Evolutionary conservation across 257 asterid species (phyloP).

Genomic region (Solanum etuberosum): DNA sequence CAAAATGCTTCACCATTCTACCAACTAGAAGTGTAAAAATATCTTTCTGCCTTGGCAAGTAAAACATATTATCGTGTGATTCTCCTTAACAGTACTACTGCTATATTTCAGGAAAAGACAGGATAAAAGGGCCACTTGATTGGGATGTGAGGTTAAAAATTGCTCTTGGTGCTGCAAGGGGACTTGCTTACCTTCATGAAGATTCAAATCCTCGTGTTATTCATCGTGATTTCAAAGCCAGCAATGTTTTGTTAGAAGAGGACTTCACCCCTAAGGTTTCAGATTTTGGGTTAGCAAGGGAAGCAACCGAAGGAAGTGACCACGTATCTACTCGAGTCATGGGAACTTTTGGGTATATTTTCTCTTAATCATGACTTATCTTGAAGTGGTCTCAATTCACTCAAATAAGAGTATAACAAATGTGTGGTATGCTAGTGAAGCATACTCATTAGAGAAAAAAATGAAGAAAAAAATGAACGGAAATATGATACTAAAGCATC

Average conservation of each 20-base stretch:
- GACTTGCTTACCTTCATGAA: slow-evolving; percentile 94
- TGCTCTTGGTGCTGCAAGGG: slow-evolving; percentile 98
- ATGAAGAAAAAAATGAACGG: neutral
- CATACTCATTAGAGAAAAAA: neutral
- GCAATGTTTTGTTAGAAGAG: slow-evolving; percentile 79
- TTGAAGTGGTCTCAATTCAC: neutral
- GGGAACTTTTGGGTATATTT: slow-evolving; percentile 96
- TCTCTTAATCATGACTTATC: neutral
- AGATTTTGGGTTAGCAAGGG: slow-evolving; percentile 95
- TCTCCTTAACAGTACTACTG: neutral
- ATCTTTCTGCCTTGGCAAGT: neutral
- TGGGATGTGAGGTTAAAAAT: slow-evolving; percentile 95
- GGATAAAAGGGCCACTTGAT: slow-evolving; percentile 52
- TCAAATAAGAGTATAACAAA: neutral
- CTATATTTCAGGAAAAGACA: slow-evolving; percentile 58
- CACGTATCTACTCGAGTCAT: slow-evolving; percentile 95
- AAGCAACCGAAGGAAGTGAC: slow-evolving; percentile 93
- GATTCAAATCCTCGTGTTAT: slow-evolving; percentile 98
- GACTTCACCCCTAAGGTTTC: slow-evolving; percentile 96
- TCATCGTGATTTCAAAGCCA: slow-evolving; percentile 94
- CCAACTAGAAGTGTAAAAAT: neutral
- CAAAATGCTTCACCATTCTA: neutral
- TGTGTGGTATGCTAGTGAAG: neutral
- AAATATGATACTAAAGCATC: neutral
- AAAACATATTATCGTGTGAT: neutral